Evolutionary conservation across 176 grass and related monocot genomes (phyloP), one percentile per base, ranked within the genome.

Genomic region (Avena atlantica): DNA sequence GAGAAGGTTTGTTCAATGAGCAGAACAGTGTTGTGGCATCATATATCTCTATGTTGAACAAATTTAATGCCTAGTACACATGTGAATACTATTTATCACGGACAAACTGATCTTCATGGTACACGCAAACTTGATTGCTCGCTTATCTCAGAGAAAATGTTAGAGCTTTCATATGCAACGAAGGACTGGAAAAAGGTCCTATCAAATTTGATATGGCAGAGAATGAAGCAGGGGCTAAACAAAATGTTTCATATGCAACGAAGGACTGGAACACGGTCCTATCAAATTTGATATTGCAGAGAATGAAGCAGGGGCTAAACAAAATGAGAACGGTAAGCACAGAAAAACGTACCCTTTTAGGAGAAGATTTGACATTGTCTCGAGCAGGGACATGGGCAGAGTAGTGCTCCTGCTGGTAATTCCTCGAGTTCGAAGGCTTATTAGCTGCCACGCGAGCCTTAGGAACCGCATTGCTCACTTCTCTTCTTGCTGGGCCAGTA

Each of bases 341-440:
- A 59, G 86, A 65, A 71, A 71, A 83, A 77, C 74, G 27, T 40
- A 87, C 80, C 91, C 50, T 51, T 56, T 87, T 83, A 67, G 70
- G 57, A 25, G 81, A 74, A 27, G 81, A 74, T 81, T 85, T 91
- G 72, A 2, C 59, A 72, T 89, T 63, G 55, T 53, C 81, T 56
- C 36, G 76, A 66, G 76, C 55, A 45, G 89, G 84, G 57, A 87
- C 89, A 37, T 87, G 81, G 13, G 66, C 79, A 82, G 93, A 87
- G 21, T 93, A 66, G 80, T 31, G 68, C 5, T 92, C 76, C 29
- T 21, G 77, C 40, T 70, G 66, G 66, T 87, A 87, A 42, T 84
- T 49, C 20, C 49, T 86, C 34, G 78, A 44, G 5, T 78, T 82
- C 27, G 58, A 68, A 82, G 78, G 78, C 6, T 8, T 7, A 63